Base-by-base conservation (phyloP, 176 grass and related monocot genomes). In the Alopecurus myosuroides region DNA sequence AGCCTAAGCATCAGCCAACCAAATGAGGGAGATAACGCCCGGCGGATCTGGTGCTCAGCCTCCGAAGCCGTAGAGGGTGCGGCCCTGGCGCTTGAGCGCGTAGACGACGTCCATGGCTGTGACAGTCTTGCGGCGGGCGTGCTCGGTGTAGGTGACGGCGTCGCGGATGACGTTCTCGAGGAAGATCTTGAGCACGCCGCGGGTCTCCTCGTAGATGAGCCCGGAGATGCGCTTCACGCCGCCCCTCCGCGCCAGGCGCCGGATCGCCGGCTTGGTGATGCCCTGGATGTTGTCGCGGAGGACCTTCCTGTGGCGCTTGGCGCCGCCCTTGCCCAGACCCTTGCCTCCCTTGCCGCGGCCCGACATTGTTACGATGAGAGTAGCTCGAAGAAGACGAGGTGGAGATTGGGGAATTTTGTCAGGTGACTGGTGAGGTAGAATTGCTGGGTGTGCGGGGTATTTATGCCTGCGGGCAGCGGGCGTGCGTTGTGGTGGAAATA, bases 151-250 rank as follows among this genome's bases (percentile, higher is more conserved):
- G 77, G 92, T 97, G 84, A 97, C 90, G 45, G 84, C 90, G 36
- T 97, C 95, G 51, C 92, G 88, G 81, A 97, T 97, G 57, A 97
- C 78, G 44, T 97, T 97, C 92, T 97, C 90, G 14, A 94, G 90
- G 75, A 97, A 97, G 86, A 97, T 92, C 95, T 97, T 97, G 83
- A 97, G 94, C 53, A 97, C 92, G n/a, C 92, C 85, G 22, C 89
- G 83, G 20, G 92, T 97, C 89, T 97, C 92, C 92, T 97, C 94
- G 50, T 97, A 97, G 84, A 94, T 97, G 29, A 97, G 87, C 17
- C 95, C 86, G 8, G 81, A 89, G 77, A 97, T 97, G 85, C 90
- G 90, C 90, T 97, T 97, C 31, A 97, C 92, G 44, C 92, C 88
- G 2, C 92, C 95, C 44, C 87, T 64, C 36, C 88, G 68, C 9